A percentile compares a stretch with the other conserved stretches of the same genome.
phyloP scores from a whole-genome alignment of 768 basidiomycete genomes.

The Amanita muscaria region DNA sequence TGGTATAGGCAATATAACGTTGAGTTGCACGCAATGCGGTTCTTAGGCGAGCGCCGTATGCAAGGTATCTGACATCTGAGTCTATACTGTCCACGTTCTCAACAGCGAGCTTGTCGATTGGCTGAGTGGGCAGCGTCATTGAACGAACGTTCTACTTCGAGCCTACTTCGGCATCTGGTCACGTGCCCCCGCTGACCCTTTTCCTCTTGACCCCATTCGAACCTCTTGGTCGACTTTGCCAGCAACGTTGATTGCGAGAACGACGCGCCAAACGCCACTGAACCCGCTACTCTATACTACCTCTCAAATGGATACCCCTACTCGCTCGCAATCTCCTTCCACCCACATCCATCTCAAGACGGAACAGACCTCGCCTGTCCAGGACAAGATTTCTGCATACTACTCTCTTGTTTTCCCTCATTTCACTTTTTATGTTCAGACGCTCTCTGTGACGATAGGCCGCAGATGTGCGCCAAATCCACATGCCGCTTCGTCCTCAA shows the following conservation, averaged over 20 bases:
- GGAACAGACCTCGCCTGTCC: slow-evolving; percentile 28
- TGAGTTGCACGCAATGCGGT: slow-evolving; percentile 63
- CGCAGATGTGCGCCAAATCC: slow-evolving; percentile 64
- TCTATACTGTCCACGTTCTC: slow-evolving; percentile 57
- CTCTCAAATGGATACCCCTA: slow-evolving; percentile 33
- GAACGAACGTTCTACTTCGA: slow-evolving; percentile 3
- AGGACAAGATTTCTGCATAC: slow-evolving; percentile 85
- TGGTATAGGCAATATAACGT: slow-evolving; percentile 77
- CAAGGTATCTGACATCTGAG: slow-evolving; percentile 61
- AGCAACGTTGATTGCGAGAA: slow-evolving; percentile 18
- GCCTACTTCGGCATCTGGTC: slow-evolving; percentile 18
- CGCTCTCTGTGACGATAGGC: slow-evolving; percentile 89
- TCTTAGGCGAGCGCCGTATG: slow-evolving; percentile 69
- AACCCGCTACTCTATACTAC: slow-evolving; percentile 8
- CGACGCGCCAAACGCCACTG: slow-evolving; percentile 14
- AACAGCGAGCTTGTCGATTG: slow-evolving; percentile 52
- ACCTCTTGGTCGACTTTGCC: no score
- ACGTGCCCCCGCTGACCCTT: not conserved
- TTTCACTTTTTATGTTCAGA: slow-evolving; percentile 97
- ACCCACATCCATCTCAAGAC: slow-evolving; percentile 19
- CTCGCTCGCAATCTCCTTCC: slow-evolving; percentile 31
- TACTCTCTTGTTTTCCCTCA: slow-evolving; percentile 90
- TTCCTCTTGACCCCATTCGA: not conserved
- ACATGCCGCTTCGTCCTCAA: slow-evolving; percentile 44
- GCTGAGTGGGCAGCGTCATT: slow-evolving; percentile 16